These are phyloP conservation scores for Raphidocelis subcapitata DNA, from an alignment of 139 green algal genomes.

Conservation along the genomic window DNA sequence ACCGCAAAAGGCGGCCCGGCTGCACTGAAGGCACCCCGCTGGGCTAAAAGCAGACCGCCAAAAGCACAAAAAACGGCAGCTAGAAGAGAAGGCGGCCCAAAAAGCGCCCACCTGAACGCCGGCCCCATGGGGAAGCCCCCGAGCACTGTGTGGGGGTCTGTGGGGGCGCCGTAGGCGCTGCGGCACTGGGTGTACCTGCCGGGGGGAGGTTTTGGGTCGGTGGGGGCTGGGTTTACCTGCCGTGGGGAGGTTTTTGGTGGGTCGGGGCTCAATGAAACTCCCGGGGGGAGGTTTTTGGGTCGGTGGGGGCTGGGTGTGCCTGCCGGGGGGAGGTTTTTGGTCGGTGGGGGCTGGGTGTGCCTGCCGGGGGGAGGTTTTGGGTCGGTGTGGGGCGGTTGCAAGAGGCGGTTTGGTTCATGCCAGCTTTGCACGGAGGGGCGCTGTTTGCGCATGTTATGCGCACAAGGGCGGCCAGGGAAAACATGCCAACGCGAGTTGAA, in stretches of 20 bases:
- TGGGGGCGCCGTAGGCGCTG: slow-evolving; percentile 65
- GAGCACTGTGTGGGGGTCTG: slow-evolving; percentile 84
- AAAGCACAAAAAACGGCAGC: not conserved
- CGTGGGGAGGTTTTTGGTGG: not conserved
- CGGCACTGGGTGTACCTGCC: slow-evolving; percentile 50
- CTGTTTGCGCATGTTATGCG: no score
- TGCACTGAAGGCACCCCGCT: no score
- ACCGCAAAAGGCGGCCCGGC: no score
- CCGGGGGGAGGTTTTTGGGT: slow-evolving; percentile 83
- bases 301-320: slow-evolving; percentile 64
- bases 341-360: not conserved
- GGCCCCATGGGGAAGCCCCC: slow-evolving; percentile 71
- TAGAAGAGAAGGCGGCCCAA: not conserved
- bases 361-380: not conserved
- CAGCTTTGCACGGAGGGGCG: no score
- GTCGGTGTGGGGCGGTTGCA: no score
- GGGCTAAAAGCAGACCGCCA: not conserved
- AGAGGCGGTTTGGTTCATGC: no score
- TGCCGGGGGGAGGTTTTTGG: not conserved
- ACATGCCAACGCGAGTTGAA: no score
- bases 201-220: no score
- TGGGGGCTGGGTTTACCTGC: not conserved
- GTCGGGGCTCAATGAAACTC: no score
- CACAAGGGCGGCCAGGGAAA: no score
- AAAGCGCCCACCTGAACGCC: slow-evolving; percentile 35